These are phyloP conservation scores for Hyaloscypha hepaticicola DNA, from an alignment of 495 filamentous ascomycete species.

Conservation along the genomic window DNA sequence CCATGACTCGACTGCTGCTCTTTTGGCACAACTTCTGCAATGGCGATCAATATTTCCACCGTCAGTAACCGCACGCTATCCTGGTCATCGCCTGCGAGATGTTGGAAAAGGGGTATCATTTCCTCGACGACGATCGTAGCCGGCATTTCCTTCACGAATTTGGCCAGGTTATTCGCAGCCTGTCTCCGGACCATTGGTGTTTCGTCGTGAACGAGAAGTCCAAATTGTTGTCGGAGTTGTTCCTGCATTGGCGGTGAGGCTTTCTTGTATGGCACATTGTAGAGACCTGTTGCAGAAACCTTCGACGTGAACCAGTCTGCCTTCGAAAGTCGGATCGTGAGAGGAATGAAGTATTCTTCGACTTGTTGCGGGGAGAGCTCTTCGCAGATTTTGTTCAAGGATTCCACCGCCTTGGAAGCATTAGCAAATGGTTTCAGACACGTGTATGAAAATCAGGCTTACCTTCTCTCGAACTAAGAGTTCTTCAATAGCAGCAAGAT, in stretches of 20 bases:
- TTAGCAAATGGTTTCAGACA: conserved; percentile 20
- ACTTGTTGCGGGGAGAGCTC: conserved; percentile 87
- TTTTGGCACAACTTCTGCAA: conserved; percentile 96
- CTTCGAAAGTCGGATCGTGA: conserved; percentile 92
- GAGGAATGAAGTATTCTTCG: conserved; percentile 94
- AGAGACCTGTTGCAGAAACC: conserved; percentile 94
- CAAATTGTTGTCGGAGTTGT: conserved; percentile 84
- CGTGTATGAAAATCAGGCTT: conserved; percentile 22
- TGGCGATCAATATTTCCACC: conserved; percentile 93
- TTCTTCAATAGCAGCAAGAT: conserved; percentile 96
- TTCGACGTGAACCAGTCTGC: conserved; percentile 99
- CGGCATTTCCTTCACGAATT: conserved; percentile 96
- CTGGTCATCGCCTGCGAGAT: conserved; percentile 92
- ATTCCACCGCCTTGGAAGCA: conserved; percentile 80
- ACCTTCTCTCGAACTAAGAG: conserved; percentile 97
- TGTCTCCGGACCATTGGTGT: conserved; percentile 98
- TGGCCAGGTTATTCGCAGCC: conserved; percentile 91
- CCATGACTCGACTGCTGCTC: conserved; percentile 97
- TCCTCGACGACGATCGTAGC: conserved; percentile 88
- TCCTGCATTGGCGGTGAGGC: conserved; percentile 82
- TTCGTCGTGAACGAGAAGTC: conserved; percentile 91
- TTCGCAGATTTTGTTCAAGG: conserved; percentile 96
- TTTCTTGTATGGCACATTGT: conserved; percentile 87
- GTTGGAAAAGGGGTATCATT: conserved; percentile 98
- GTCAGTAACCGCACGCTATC: conserved; percentile 95